Evolutionary conservation across 192 early-diverging fungal species (phyloP).

Genomic region (Rhizophagus clarus): DNA sequence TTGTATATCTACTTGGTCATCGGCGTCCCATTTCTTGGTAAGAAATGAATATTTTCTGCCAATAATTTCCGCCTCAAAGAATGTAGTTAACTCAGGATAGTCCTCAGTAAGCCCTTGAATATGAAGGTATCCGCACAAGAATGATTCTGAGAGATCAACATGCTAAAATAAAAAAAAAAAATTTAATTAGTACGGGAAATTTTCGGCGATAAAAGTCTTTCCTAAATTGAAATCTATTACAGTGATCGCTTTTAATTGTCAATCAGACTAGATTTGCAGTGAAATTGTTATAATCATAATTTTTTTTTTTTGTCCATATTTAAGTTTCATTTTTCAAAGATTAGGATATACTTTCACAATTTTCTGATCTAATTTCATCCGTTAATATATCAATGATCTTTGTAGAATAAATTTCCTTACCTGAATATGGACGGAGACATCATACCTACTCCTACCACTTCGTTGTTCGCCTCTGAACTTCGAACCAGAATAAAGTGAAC

Average conservation of each 20-base stretch:
- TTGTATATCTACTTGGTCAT: constrained; percentile 68
- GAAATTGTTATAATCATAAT: not conserved
- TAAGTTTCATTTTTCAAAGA: no score
- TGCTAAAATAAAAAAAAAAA: constrained; percentile 40
- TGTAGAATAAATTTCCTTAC: constrained; percentile 41
- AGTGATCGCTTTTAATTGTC: no score
- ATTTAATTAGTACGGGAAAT: not conserved
- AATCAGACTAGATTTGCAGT: no score
- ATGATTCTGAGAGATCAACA: constrained; percentile 72
- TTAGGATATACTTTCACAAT: no score
- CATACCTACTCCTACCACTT: constrained; percentile 61
- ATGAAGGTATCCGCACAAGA: constrained; percentile 79
- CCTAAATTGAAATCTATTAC: no score
- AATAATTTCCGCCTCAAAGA: constrained; percentile 89
- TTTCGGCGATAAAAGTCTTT: not conserved
- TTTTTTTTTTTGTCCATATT: no score
- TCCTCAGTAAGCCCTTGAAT: constrained; percentile 80
- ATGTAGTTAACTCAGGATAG: constrained; percentile 81
- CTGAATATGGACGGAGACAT: constrained; percentile 74
- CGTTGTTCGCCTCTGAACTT: constrained; percentile 68
- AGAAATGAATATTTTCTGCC: constrained; percentile 75
- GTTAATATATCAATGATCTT: not conserved
- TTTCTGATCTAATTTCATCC: not conserved
- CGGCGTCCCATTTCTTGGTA: constrained; percentile 84
- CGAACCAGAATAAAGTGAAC: constrained; percentile 63